Evolutionary conservation across 176 grass and related monocot species (phyloP).

Genomic region (Canna indica): DNA sequence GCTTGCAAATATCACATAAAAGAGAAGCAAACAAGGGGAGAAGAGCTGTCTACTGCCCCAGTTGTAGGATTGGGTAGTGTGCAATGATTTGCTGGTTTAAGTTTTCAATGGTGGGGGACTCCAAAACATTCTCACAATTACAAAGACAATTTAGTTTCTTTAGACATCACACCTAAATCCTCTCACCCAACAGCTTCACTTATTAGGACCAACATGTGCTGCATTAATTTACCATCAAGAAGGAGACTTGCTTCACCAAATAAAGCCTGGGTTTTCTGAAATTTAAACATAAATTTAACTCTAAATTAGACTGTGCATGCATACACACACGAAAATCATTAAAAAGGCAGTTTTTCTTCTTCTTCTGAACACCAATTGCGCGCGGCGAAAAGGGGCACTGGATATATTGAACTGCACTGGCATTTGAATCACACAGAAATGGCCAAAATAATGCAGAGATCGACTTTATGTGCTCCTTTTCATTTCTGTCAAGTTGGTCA

Average conservation of each 20-base stretch:
- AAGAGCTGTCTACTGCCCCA: conserved; percentile 4
- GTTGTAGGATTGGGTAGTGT: not conserved
- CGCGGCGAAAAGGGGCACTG: no score
- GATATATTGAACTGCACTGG: not conserved
- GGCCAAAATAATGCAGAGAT: not conserved
- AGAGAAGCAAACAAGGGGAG: conserved; percentile 3
- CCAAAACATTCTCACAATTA: conserved; percentile 1
- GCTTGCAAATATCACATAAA: not conserved
- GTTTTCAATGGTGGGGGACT: not conserved
- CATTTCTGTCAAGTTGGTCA: not conserved
- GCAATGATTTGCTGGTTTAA: not conserved
- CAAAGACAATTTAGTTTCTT: not conserved
- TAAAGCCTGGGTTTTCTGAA: no score
- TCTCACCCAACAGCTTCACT: not conserved
- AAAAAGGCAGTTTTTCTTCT: not conserved
- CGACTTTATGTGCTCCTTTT: not conserved
- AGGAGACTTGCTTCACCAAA: not conserved
- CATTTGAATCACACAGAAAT: not conserved
- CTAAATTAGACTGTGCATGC: no score
- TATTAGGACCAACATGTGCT: not conserved
- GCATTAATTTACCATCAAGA: not conserved
- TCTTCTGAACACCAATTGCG: no score
- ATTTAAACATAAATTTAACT: no score
- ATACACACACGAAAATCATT: no score
- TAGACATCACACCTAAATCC: not conserved